Evolutionary conservation across 768 basidiomycete genomes (phyloP).

Genomic region (Panaeolus cyanescens): DNA sequence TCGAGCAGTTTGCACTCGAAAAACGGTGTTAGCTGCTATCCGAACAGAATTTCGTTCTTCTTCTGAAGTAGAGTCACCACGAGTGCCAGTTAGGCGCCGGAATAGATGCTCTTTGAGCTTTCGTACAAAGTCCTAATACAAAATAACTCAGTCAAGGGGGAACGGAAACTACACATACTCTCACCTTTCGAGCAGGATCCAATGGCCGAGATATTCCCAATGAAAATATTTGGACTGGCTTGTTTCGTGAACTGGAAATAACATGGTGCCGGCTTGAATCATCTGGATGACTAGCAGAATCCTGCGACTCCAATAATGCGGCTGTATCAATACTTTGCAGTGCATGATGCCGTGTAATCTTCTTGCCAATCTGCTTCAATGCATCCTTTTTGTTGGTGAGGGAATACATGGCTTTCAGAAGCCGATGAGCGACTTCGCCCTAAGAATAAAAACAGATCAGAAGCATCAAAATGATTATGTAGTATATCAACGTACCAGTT

Average conservation of each 20-base stretch:
- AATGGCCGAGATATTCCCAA: neutral
- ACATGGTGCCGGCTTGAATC: too few species aligned
- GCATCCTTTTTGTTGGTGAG: constrained; percentile 35
- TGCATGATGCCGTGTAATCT: neutral
- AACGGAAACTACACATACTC: neutral
- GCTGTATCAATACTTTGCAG: neutral
- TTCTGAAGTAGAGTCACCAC: constrained; percentile 17
- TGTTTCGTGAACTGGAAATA: neutral
- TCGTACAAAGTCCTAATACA: constrained; percentile 6
- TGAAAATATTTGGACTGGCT: neutral
- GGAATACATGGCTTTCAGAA: constrained; percentile 37
- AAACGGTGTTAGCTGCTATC: constrained; percentile 15
- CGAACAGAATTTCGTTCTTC: constrained; percentile 20
- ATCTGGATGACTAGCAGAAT: too few species aligned
- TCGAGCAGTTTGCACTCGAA: constrained; percentile 15
- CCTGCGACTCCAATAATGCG: neutral
- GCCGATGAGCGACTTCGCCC: constrained; percentile 45
- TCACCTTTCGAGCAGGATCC: neutral
- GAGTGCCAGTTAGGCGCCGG: constrained; percentile 1
- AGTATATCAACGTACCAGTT: constrained; percentile 29
- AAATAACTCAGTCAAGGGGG: neutral
- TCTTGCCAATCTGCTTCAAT: constrained; percentile 28
- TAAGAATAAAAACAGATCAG: constrained; percentile 11
- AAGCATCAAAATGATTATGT: neutral
- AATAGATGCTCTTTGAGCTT: constrained; percentile 12